Percentiles rank a stretch among this genome's conserved stretches.
Conservation (phyloP, 2,329 filamentous ascomycete species). For the Ascochyta rabiei region DNA sequence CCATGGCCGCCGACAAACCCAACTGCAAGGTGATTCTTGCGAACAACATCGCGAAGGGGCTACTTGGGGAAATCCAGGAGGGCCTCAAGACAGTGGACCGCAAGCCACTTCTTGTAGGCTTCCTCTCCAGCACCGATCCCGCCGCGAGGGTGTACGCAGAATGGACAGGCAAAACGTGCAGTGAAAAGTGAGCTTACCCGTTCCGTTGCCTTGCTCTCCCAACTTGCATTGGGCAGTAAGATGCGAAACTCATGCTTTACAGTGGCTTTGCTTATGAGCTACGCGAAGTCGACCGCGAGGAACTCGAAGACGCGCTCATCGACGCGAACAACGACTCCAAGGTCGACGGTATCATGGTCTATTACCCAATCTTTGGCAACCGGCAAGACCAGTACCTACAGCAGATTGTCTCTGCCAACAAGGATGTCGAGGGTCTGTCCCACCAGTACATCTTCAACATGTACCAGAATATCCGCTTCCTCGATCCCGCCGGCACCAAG, state of each 20-base stretch:
- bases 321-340: conserved; percentile 77
- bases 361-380: conserved; percentile 96
- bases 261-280: conserved; percentile 92
- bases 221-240: not conserved
- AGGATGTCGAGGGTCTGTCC: conserved; percentile 94
- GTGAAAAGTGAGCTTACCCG: conserved; percentile 78
- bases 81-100: conserved; percentile 74
- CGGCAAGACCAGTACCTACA: conserved; percentile 94
- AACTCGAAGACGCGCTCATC: conserved; percentile 86
- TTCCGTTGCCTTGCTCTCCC: conserved; percentile 21
- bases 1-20: conserved; percentile 48
- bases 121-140: conserved; percentile 89
- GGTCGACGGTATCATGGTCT: conserved; percentile 92
- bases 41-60: conserved; percentile 80
- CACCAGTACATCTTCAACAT: conserved; percentile 98
- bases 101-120: conserved; percentile 83
- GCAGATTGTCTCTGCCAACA: conserved; percentile 85
- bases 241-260: conserved; percentile 6
- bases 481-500: conserved; percentile 79
- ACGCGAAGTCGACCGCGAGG: conserved; percentile 81
- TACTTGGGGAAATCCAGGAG: conserved; percentile 78
- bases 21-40: conserved; percentile 93
- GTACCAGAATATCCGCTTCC: conserved; percentile 97
- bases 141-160: conserved; percentile 93
- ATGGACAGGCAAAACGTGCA: conserved; percentile 95